phyloP scores from a whole-genome alignment of 164 flowering plant genomes.

The Brasenia schreberi region DNA sequence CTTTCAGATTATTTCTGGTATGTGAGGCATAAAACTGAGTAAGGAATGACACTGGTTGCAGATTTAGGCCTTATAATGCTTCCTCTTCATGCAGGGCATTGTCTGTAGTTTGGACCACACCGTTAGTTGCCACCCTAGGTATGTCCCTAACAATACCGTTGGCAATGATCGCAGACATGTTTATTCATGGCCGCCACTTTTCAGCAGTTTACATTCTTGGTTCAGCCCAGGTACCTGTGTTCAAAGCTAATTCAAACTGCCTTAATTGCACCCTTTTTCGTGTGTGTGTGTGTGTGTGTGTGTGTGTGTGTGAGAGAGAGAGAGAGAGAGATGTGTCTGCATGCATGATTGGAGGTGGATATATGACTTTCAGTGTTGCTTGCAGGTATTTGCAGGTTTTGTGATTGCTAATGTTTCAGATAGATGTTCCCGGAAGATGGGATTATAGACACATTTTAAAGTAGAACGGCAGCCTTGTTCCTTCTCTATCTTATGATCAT shows the following conservation, averaged over 20 bases:
- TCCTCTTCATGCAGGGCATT: constrained; percentile 44
- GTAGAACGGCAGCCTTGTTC: neutral
- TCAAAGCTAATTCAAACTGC: neutral
- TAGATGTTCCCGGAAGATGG: constrained; percentile 46
- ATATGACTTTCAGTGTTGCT: neutral
- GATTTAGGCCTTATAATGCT: neutral
- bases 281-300: neutral
- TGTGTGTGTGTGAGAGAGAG: neutral
- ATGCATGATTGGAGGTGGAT: neutral
- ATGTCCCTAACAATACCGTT: constrained; percentile 93
- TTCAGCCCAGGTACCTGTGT: constrained; percentile 49
- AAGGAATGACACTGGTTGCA: neutral
- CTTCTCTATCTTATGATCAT: too few relatives aligned
- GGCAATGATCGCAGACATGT: constrained; percentile 88
- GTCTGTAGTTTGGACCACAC: constrained; percentile 91
- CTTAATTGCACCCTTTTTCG: neutral
- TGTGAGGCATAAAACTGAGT: constrained; percentile 1
- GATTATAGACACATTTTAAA: constrained; percentile 23
- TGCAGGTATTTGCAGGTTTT: constrained; percentile 90
- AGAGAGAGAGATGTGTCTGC: neutral
- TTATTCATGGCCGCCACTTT: constrained; percentile 83
- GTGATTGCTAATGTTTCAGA: constrained; percentile 77
- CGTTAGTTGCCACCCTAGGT: constrained; percentile 81
- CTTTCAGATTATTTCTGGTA: constrained; percentile 98
- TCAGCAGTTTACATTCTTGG: constrained; percentile 82